Percentiles rank a stretch among this genome's conserved stretches.
These are phyloP conservation scores for Blechomonas ayalai DNA, from an alignment of 208 protist genomes.

Conservation along the genomic window DNA sequence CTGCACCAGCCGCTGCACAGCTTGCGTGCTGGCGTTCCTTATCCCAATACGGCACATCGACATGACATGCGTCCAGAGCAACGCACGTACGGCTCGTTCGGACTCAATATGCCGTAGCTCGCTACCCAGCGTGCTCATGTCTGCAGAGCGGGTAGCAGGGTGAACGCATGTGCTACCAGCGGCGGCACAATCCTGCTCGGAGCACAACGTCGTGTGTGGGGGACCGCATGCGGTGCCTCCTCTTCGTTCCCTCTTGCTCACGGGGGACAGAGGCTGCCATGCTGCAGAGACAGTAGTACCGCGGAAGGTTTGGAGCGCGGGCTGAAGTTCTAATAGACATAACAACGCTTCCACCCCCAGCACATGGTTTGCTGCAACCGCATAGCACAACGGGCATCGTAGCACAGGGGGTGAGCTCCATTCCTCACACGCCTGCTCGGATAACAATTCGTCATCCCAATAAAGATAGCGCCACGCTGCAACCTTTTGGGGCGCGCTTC, in stretches of 20 bases:
- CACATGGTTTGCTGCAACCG: slow-evolving; percentile 33
- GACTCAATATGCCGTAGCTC: background rate
- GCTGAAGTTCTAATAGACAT: slow-evolving; percentile 15
- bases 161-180: no score
- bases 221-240: background rate
- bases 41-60: slow-evolving; percentile 13
- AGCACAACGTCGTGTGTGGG: background rate
- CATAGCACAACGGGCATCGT: slow-evolving; percentile 48
- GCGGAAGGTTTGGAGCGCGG: background rate
- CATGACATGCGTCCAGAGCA: slow-evolving; percentile 14
- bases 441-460: no score
- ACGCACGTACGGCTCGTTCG: background rate
- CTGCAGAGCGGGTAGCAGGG: no score
- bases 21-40: slow-evolving; percentile 10
- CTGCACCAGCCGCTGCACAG: slow-evolving; percentile 3
- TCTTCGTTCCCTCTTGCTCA: background rate
- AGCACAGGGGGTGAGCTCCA: no score
- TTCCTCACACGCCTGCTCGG: no score
- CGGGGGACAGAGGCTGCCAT: no score
- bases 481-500: background rate
- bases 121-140: no score
- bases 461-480: no score
- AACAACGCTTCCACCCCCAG: slow-evolving; percentile 28
- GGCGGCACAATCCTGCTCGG: no score
- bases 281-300: background rate